A percentile compares a stretch with the other conserved stretches of the same genome.
Evolutionary conservation across 768 basidiomycete species (phyloP).

Genomic region (Polyporus arcularius): DNA sequence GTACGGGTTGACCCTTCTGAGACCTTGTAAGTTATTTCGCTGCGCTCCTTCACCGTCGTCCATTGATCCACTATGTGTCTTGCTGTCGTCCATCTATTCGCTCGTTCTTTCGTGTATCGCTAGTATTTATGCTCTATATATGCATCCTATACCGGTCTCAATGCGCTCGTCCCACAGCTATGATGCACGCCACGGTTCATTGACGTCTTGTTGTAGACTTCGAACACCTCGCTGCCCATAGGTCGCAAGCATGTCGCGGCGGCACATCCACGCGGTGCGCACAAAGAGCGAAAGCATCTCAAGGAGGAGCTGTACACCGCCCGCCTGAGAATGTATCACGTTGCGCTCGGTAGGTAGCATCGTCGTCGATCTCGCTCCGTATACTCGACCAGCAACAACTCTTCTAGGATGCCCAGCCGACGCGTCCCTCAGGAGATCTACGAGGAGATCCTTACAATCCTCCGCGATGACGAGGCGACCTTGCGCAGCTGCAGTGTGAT

Average conservation of each 20-base stretch:
- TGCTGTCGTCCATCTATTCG: background rate
- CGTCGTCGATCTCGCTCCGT: no score
- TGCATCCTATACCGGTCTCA: background rate
- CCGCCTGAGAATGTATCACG: no score
- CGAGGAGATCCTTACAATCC: constrained; percentile 30
- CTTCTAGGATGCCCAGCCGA: background rate
- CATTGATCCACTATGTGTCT: no score
- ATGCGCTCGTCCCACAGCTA: no score
- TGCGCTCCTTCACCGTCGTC: background rate
- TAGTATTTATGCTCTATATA: background rate
- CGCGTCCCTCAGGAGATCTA: constrained; percentile 34
- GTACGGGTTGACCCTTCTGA: no score
- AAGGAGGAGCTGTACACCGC: no score
- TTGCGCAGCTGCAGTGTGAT: constrained; percentile 24
- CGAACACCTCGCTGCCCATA: background rate
- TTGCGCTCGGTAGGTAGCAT: no score
- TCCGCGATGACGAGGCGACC: constrained; percentile 22
- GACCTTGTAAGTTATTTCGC: no score
- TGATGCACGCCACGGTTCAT: no score
- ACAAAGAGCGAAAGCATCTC: no score
- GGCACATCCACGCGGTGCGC: no score
- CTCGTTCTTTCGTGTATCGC: background rate
- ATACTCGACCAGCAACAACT: background rate
- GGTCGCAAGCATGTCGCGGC: no score
- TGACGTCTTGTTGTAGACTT: background rate